Percentiles rank a stretch among this genome's conserved stretches.
Conservation (phyloP, 2,329 filamentous ascomycete species). For the Alternaria rosae region DNA sequence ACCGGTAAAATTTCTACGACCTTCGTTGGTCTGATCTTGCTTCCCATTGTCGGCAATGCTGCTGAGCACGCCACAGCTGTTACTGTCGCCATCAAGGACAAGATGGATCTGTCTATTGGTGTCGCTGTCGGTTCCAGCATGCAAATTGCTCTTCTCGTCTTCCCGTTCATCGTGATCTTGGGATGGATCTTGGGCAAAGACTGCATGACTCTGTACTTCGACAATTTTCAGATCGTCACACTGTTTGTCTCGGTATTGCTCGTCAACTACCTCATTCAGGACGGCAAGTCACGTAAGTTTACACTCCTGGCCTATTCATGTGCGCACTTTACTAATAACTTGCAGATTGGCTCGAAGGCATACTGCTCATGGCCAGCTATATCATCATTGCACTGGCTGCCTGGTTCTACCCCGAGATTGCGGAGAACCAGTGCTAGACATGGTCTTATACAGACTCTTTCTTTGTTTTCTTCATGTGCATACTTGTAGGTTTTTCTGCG, state of each 20-base stretch:
- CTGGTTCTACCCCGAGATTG: constrained; percentile 57
- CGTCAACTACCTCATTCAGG: constrained; percentile 69
- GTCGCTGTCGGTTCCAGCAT: constrained; percentile 71
- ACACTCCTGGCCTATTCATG: no score
- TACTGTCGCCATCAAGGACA: constrained; percentile 69
- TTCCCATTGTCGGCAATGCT: constrained; percentile 72
- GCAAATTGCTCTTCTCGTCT: constrained; percentile 69
- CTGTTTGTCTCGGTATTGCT: constrained; percentile 64
- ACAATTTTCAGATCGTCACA: constrained; percentile 81
- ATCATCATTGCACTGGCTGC: constrained; percentile 68
- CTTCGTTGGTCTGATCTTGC: constrained; percentile 69
- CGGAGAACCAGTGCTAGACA: constrained; percentile 26
- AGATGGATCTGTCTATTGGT: constrained; percentile 73
- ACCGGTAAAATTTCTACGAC: constrained; percentile 61
- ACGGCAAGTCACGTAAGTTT: constrained; percentile 60
- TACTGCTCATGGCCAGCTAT: constrained; percentile 67
- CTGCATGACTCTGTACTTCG: constrained; percentile 80
- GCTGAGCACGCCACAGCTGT: constrained; percentile 71
- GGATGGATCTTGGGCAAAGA: constrained; percentile 67
- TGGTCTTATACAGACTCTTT: not conserved
- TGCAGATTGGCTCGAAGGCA: constrained; percentile 65
- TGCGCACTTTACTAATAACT: constrained; percentile 23
- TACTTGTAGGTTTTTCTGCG: not conserved
- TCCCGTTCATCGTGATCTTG: constrained; percentile 67
- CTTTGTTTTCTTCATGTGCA: not conserved